These are phyloP conservation scores for Decorospora gaudefroyi DNA, from an alignment of 2,329 filamentous ascomycete genomes.

Conservation along the genomic window DNA sequence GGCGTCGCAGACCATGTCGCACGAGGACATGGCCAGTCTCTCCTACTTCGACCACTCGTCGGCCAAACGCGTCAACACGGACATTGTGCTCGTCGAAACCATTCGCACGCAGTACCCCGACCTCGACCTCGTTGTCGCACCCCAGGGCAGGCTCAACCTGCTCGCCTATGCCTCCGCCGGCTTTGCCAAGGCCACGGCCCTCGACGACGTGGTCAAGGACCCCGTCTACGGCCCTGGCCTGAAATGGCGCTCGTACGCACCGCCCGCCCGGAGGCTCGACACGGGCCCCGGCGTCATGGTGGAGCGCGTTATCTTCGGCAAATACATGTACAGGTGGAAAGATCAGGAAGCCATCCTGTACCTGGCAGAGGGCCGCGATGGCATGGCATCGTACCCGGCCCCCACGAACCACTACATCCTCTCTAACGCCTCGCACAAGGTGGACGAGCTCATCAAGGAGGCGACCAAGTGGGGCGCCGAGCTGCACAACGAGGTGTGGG, in stretches of 20 bases:
- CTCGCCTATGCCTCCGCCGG: slow-evolving; percentile 52
- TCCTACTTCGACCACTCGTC: slow-evolving; percentile 53
- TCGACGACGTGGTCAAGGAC: slow-evolving; percentile 50
- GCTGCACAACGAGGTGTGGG: slow-evolving; percentile 67
- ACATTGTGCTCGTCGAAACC: slow-evolving; percentile 51
- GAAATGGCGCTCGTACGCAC: slow-evolving; percentile 47
- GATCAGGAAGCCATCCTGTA: slow-evolving; percentile 52
- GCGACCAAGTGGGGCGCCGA: slow-evolving; percentile 60
- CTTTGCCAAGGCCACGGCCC: slow-evolving; percentile 48
- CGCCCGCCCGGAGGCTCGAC: slow-evolving; percentile 48
- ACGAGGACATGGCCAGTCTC: slow-evolving; percentile 46
- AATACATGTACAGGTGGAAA: slow-evolving; percentile 54
- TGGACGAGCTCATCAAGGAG: slow-evolving; percentile 60
- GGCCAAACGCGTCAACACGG: slow-evolving; percentile 51
- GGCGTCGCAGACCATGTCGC: slow-evolving; percentile 14
- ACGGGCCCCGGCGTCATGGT: slow-evolving; percentile 44
- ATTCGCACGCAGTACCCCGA: slow-evolving; percentile 53
- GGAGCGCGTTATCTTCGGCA: slow-evolving; percentile 50
- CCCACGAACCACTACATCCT: slow-evolving; percentile 52
- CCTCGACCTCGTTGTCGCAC: slow-evolving; percentile 51
- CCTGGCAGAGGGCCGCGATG: slow-evolving; percentile 50
- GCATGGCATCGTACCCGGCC: slow-evolving; percentile 38
- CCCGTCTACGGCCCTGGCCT: slow-evolving; percentile 41
- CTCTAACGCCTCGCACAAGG: slow-evolving; percentile 40
- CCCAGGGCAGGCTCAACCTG: slow-evolving; percentile 44